phyloP scores from a whole-genome alignment of 257 asterid species.

The Solanum corneliomulleri region DNA sequence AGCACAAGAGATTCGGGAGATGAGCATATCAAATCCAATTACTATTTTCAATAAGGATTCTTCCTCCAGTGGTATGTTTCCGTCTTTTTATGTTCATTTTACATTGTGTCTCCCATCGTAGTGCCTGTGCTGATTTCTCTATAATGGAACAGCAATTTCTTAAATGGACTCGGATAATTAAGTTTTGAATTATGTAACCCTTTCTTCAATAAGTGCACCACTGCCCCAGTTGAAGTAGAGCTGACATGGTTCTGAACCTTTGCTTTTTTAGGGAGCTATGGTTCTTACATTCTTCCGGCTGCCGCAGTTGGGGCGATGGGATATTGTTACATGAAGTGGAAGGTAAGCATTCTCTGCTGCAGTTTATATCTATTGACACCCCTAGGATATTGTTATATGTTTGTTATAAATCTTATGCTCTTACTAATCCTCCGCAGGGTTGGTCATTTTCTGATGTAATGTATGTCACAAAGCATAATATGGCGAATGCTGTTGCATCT shows the following conservation, averaged over 20 bases:
- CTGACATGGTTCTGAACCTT: neutral
- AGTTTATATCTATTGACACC: neutral
- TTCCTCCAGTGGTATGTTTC: constrained; percentile 47
- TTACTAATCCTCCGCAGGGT: constrained; percentile 31
- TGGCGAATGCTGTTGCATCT: constrained; percentile 74
- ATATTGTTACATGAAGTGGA: constrained; percentile 84
- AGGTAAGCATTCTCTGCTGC: constrained; percentile 32
- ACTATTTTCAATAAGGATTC: constrained; percentile 58
- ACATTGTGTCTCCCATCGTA: neutral
- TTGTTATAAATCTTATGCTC: neutral
- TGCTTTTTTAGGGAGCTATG: constrained; percentile 39
- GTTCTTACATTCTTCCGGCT: constrained; percentile 65
- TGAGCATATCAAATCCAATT: constrained; percentile 58
- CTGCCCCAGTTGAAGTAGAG: neutral
- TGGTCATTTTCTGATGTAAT: constrained; percentile 64
- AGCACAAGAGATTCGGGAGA: constrained; percentile 70
- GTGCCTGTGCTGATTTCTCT: neutral
- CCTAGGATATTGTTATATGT: neutral
- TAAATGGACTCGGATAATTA: neutral
- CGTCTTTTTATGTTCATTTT: neutral
- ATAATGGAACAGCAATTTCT: neutral
- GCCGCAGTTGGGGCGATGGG: constrained; percentile 87
- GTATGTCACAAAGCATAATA: constrained; percentile 71
- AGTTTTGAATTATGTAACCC: neutral
- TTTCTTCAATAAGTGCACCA: neutral